Conservation (phyloP, 2,329 filamentous ascomycete species). For the Zarea fungicola region DNA sequence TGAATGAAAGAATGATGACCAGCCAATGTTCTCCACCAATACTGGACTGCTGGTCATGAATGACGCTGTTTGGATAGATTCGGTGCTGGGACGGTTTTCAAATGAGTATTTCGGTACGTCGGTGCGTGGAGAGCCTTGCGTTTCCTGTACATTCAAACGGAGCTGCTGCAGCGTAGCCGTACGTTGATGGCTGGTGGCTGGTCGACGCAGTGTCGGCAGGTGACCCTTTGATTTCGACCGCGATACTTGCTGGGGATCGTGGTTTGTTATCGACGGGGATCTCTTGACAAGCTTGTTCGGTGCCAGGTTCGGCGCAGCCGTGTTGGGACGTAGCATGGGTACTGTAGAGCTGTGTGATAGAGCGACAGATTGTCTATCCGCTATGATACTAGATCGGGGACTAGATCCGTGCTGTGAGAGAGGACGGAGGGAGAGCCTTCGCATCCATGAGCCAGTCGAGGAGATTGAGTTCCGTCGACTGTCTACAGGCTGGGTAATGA, state of each 20-base stretch:
- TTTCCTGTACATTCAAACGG: slow-evolving; percentile 22
- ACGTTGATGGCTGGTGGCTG: slow-evolving; percentile 74
- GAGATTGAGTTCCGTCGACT: slow-evolving; percentile 52
- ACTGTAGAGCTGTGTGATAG: slow-evolving; percentile 63
- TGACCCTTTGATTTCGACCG: slow-evolving; percentile 48
- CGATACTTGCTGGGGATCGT: slow-evolving; percentile 36
- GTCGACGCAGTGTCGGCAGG: slow-evolving; percentile 62
- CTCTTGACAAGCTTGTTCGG: slow-evolving; percentile 78
- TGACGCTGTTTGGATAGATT: neutral
- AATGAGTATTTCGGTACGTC: slow-evolving; percentile 29
- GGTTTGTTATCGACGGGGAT: slow-evolving; percentile 50
- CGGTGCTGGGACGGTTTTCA: slow-evolving; percentile 28
- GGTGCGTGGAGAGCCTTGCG: slow-evolving; percentile 14
- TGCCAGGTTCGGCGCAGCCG: slow-evolving; percentile 41
- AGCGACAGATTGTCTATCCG: slow-evolving; percentile 59
- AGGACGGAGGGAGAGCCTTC: slow-evolving; percentile 62
- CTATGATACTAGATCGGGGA: slow-evolving; percentile 57
- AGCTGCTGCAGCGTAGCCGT: slow-evolving; percentile 62
- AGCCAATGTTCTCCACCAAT: slow-evolving; percentile 24
- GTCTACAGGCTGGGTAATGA: slow-evolving; percentile 27
- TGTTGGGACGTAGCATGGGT: slow-evolving; percentile 49
- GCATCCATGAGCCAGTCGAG: slow-evolving; percentile 66
- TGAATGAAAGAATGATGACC: slow-evolving; percentile 56
- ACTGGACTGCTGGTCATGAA: neutral
- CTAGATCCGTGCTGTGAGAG: slow-evolving; percentile 61